Percentiles rank a stretch among this genome's conserved stretches.
phyloP scores from a whole-genome alignment of 1,284 basidiomycete genomes.

The Austropuccinia psidii region DNA sequence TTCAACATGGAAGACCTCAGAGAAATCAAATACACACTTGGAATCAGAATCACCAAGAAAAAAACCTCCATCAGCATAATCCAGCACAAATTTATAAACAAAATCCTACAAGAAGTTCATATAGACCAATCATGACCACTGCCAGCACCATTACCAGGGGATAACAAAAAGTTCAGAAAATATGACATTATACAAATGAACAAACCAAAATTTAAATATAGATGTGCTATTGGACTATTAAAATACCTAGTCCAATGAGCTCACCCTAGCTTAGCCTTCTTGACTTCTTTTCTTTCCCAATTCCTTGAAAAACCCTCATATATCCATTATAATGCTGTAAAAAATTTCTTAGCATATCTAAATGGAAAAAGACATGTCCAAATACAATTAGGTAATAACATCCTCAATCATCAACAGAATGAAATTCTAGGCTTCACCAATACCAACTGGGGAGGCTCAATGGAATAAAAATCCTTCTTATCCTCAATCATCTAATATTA shows the following conservation, averaged over 20 bases:
- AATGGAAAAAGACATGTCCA: background rate
- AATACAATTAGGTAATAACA: background rate
- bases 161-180: no score
- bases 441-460: background rate
- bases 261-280: no score
- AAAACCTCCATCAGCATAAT: background rate
- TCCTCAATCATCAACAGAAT: background rate
- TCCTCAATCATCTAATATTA: no score
- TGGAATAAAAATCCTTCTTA: no score
- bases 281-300: no score
- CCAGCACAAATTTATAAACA: background rate
- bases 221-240: no score
- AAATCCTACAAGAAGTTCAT: background rate
- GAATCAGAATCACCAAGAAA: background rate
- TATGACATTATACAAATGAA: no score
- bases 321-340: no score
- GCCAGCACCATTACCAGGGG: background rate
- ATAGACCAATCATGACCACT: background rate
- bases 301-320: no score
- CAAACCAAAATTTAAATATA: no score
- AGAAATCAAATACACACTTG: background rate
- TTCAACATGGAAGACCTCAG: slow-evolving; percentile 12
- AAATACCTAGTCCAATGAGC: no score
- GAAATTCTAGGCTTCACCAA: background rate
- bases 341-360: background rate